phyloP scores from a whole-genome alignment of 805 yeast species.

The Teunomyces atbi region DNA sequence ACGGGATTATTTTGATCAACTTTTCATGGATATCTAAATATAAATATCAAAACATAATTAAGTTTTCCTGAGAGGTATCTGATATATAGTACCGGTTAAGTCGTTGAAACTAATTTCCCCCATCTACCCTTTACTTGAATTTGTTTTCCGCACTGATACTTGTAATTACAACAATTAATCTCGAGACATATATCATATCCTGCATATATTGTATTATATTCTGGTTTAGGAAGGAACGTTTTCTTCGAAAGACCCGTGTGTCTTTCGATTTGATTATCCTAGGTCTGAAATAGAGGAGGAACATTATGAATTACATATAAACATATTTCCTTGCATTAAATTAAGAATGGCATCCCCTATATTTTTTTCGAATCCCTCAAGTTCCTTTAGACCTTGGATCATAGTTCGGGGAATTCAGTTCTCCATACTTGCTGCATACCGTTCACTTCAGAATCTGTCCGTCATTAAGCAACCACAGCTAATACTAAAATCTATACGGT shows the following conservation, averaged over 20 bases:
- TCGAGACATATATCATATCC: too few species aligned
- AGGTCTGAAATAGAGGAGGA: background rate
- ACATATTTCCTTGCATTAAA: background rate
- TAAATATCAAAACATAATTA: too few species aligned
- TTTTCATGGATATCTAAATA: too few species aligned
- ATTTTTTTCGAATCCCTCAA: constrained; percentile 55
- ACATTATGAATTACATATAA: background rate
- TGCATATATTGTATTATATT: background rate
- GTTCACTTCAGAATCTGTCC: constrained; percentile 45
- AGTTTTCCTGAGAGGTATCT: too few species aligned
- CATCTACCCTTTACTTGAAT: too few species aligned
- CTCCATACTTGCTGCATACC: constrained; percentile 47
- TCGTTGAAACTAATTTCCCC: too few species aligned
- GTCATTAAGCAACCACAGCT: background rate
- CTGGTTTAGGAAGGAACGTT: constrained; percentile 2
- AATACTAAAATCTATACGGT: background rate
- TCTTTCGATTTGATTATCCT: background rate
- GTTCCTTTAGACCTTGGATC: constrained; percentile 49
- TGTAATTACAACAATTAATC: too few species aligned
- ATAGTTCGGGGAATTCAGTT: constrained; percentile 55
- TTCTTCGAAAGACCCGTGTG: background rate
- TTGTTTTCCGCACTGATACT: too few species aligned
- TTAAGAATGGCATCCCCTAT: constrained; percentile 57
- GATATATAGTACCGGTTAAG: too few species aligned
- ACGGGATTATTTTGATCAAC: background rate